phyloP scores from a whole-genome alignment of 106 monocot genomes.

The Dendrobium officinale region DNA sequence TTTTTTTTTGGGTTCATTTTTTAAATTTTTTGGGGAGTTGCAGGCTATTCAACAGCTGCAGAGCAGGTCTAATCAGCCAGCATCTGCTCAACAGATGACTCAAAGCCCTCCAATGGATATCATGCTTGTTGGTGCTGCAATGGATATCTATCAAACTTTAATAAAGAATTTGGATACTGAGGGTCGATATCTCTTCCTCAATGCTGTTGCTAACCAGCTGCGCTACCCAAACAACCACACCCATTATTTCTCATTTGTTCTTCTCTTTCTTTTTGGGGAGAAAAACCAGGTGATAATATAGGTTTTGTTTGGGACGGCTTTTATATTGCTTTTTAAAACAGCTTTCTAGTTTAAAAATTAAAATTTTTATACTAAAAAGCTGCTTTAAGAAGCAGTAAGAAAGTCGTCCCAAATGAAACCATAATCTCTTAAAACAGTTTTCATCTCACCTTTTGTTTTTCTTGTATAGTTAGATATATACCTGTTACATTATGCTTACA shows the following conservation, averaged over 20 bases:
- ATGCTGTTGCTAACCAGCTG: constrained; percentile 90
- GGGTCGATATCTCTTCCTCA: constrained; percentile 86
- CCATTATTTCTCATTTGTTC: constrained; percentile 88
- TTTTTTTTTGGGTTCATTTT: neutral
- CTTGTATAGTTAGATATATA: neutral
- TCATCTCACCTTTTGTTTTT: neutral
- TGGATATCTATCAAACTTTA: constrained; percentile 75
- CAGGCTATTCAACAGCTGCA: constrained; percentile 88
- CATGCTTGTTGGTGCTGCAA: constrained; percentile 57
- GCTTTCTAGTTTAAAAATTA: too few relatives aligned
- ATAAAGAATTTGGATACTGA: constrained; percentile 71
- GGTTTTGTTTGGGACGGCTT: too few relatives aligned
- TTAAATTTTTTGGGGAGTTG: neutral
- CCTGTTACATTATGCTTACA: neutral
- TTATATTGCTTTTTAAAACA: too few relatives aligned
- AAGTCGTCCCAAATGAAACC: too few relatives aligned
- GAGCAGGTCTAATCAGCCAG: constrained; percentile 47
- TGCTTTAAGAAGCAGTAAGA: too few relatives aligned
- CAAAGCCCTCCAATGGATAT: constrained; percentile 60
- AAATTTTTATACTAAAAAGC: too few relatives aligned
- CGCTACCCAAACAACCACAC: constrained; percentile 97
- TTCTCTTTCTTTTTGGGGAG: constrained; percentile 83
- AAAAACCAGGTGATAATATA: constrained; percentile 46
- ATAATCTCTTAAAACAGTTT: neutral
- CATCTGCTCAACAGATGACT: constrained; percentile 36